Percentiles rank a stretch among this genome's conserved stretches.
phyloP scores from a whole-genome alignment of 1,139 yeast species.

The Candida neerlandica region DNA sequence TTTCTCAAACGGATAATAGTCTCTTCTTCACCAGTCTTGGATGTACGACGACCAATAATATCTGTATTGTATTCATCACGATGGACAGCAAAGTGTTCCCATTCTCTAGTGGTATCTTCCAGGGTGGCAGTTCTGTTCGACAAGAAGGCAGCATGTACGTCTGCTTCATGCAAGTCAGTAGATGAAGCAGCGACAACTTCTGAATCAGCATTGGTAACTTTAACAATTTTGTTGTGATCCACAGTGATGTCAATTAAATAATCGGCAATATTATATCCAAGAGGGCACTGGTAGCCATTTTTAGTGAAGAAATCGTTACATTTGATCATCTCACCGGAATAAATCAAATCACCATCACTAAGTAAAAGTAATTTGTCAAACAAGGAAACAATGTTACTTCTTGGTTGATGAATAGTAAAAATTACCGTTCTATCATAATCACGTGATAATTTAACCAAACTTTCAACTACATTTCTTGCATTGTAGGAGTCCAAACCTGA shows the following conservation, averaged over 20 bases:
- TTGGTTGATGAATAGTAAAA: slow-evolving; percentile 96
- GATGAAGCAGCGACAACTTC: slow-evolving; percentile 19
- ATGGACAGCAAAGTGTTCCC: slow-evolving; percentile 90
- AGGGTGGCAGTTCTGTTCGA: slow-evolving; percentile 32
- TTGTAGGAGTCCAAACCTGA: slow-evolving; percentile 93
- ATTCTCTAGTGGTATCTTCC: slow-evolving; percentile 71
- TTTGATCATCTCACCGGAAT: slow-evolving; percentile 78
- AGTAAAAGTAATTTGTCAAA: slow-evolving; percentile 81
- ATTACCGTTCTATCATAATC: slow-evolving; percentile 85
- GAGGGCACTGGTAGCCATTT: slow-evolving; percentile 82
- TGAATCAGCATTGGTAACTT: slow-evolving; percentile 26
- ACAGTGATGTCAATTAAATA: slow-evolving; percentile 89
- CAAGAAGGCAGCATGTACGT: slow-evolving; percentile 42
- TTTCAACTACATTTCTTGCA: slow-evolving; percentile 88
- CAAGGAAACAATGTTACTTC: slow-evolving; percentile 89
- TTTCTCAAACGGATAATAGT: slow-evolving; percentile 34
- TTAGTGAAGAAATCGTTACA: slow-evolving; percentile 73
- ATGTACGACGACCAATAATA: slow-evolving; percentile 17
- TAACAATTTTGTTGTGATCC: slow-evolving; percentile 46
- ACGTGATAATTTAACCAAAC: slow-evolving; percentile 76
- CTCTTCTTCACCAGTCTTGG: slow-evolving; percentile 30
- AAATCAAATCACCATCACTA: slow-evolving; percentile 83
- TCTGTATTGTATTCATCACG: slow-evolving; percentile 60
- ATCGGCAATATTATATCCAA: slow-evolving; percentile 92
- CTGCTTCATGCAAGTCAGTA: slow-evolving; percentile 28